Evolutionary conservation across 73 alveolate species (phyloP), one percentile per base, ranked within the genome.

Genomic region (Diophrys sp.): DNA sequence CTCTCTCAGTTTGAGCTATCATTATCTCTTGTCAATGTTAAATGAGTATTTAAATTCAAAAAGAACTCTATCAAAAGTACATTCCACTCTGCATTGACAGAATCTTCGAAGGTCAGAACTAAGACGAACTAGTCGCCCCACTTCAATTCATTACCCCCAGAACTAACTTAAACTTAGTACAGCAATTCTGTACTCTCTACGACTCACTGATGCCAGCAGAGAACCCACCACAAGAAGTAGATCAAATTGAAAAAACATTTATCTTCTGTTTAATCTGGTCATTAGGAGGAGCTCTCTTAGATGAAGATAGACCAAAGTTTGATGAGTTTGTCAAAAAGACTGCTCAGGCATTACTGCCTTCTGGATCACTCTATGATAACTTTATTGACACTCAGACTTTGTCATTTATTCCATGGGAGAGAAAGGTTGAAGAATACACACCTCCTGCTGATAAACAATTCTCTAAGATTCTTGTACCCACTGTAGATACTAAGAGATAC

Each of bases 391-490:
- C 77, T 75, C 76, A 78, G 30, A 88, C 72, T 34, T 81, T 76
- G 77, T 85, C 90, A 30, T 95, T 90, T 91, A 81, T 92, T 29
- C 90, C 95, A 23, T 95, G 99, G 99, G 97, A 93, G 82, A 95
- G 94, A 75, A 84, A 82, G 57, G 97, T 94, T 14, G 80, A 81
- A 25, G 93, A 84, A 67, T 88, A 89, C 68, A 56, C 70, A 29
- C 94, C 96, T 56, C 96, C 97, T 23, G 91, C 89, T 55, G 98
- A 92, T 79, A 93, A 95, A 70, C 92, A 94, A 85, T 98, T 97
- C 97, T 95, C 98, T 69, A 94, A 97, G 93, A 97, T 98, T 79
- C 94, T 98, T 24, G 99, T 98, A 32, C 99, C 99, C 23, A 98
- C 99, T 66, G 96, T 95, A 32, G 99, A 97, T 86, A 96, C 99